Percentiles rank a stretch among this genome's conserved stretches.
phyloP scores from a whole-genome alignment of 345 rosid species.

The Punica granatum region DNA sequence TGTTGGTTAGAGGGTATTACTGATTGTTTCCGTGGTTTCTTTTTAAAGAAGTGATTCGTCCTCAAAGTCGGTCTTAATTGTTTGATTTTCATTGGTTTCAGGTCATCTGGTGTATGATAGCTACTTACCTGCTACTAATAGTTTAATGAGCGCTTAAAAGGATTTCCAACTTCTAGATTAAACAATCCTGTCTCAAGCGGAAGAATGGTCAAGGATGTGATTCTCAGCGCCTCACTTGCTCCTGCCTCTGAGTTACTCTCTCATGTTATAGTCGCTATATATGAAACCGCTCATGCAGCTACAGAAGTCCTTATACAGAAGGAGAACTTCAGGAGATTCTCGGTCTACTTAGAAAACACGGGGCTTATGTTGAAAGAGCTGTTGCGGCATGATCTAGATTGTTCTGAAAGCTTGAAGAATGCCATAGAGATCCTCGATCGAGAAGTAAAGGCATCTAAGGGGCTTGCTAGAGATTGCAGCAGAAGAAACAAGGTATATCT shows the following conservation, averaged over 20 bases:
- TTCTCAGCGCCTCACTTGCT: slow-evolving; percentile 24
- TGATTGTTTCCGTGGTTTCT: neutral
- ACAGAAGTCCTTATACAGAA: slow-evolving; percentile 39
- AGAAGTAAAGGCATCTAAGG: slow-evolving; percentile 43
- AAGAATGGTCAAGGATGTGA: slow-evolving; percentile 34
- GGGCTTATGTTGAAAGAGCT: slow-evolving; percentile 49
- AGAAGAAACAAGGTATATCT: slow-evolving; percentile 58
- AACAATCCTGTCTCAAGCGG: neutral
- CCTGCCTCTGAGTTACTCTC: slow-evolving; percentile 41
- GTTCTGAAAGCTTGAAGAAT: slow-evolving; percentile 35
- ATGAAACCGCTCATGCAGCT: slow-evolving; percentile 29
- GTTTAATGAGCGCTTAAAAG: neutral
- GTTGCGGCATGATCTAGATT: slow-evolving; percentile 21
- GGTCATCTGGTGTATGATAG: neutral
- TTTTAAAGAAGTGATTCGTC: neutral
- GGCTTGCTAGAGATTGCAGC: slow-evolving; percentile 34
- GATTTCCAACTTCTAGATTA: neutral
- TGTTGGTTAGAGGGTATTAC: neutral
- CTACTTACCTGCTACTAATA: neutral
- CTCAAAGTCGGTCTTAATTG: neutral
- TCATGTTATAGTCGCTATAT: slow-evolving; percentile 31
- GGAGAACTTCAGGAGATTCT: slow-evolving; percentile 46
- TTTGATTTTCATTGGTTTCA: neutral
- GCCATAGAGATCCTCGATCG: slow-evolving; percentile 43
- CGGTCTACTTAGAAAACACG: slow-evolving; percentile 38